A percentile compares a stretch with the other conserved stretches of the same genome.
phyloP scores from a whole-genome alignment of 2,329 filamentous ascomycete species.

The Nemania sp. region DNA sequence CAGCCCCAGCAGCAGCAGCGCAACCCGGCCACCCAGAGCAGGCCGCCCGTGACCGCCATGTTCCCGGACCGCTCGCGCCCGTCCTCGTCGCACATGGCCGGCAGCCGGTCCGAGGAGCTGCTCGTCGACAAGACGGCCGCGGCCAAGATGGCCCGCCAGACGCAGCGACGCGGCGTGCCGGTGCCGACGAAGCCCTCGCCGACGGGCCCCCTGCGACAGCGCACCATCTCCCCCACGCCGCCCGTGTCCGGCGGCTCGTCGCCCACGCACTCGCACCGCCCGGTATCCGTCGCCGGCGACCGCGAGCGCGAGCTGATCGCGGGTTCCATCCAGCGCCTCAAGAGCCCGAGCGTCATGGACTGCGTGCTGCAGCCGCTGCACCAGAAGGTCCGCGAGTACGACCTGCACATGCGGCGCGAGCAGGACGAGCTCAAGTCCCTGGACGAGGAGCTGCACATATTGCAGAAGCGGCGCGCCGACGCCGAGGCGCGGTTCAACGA shows the following conservation, averaged over 20 bases:
- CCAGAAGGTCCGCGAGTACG: slow-evolving; percentile 51
- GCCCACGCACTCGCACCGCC: slow-evolving; percentile 27
- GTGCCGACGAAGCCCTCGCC: slow-evolving; percentile 22
- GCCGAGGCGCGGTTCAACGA: slow-evolving; percentile 49
- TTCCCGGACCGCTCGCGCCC: slow-evolving; percentile 34
- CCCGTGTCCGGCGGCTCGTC: slow-evolving; percentile 30
- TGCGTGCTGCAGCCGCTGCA: slow-evolving; percentile 52
- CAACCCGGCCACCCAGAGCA: slow-evolving; percentile 31
- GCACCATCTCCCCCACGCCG: slow-evolving; percentile 35
- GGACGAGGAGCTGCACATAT: slow-evolving; percentile 48
- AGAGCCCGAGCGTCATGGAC: slow-evolving; percentile 49
- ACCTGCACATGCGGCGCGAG: slow-evolving; percentile 47
- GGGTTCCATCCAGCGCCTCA: slow-evolving; percentile 46
- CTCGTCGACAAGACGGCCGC: slow-evolving; percentile 35
- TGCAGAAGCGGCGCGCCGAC: slow-evolving; percentile 48
- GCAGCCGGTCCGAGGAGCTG: slow-evolving; percentile 41
- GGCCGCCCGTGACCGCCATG: slow-evolving; percentile 39
- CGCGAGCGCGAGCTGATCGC: slow-evolving; percentile 24
- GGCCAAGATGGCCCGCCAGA: slow-evolving; percentile 36
- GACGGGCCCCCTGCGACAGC: slow-evolving; percentile 31
- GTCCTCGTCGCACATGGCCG: slow-evolving; percentile 39
- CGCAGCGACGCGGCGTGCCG: slow-evolving; percentile 31
- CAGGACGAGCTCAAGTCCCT: slow-evolving; percentile 48
- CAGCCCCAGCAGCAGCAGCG: slow-evolving; percentile 30
- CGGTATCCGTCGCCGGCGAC: slow-evolving; percentile 13